These are phyloP conservation scores for Russula virescens DNA, from an alignment of 768 basidiomycete genomes.

Conservation along the genomic window DNA sequence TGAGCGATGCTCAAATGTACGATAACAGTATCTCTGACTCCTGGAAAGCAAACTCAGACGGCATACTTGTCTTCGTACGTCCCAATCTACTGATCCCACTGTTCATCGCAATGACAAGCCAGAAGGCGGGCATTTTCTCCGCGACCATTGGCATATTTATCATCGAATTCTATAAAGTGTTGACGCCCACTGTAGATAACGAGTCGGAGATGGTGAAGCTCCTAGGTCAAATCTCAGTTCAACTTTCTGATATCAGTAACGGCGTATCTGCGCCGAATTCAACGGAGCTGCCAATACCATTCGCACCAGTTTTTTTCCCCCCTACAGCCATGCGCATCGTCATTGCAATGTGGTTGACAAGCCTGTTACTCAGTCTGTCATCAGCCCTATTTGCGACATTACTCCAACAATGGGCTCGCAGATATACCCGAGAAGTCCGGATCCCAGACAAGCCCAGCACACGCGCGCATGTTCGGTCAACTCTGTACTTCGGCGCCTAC, in stretches of 20 bases:
- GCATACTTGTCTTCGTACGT: background rate
- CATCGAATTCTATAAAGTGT: too few species aligned
- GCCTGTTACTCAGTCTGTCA: constrained; percentile 14
- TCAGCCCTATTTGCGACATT: constrained; percentile 15
- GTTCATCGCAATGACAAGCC: too few species aligned
- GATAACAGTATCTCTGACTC: background rate
- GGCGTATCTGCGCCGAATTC: too few species aligned
- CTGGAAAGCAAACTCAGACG: background rate
- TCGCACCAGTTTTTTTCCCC: background rate
- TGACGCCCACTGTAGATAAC: too few species aligned
- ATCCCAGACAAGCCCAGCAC: background rate
- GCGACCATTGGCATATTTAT: too few species aligned
- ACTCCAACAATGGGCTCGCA: constrained; percentile 16
- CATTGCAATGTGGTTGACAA: constrained; percentile 16
- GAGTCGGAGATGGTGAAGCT: too few species aligned
- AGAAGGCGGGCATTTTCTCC: too few species aligned
- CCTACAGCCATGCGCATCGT: background rate
- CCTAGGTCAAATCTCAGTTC: constrained; percentile 1
- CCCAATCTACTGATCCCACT: too few species aligned
- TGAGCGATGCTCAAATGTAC: background rate
- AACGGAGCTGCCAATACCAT: too few species aligned
- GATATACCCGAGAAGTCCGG: constrained; percentile 1
- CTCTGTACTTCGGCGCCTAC: constrained; percentile 11
- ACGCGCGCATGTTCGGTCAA: constrained; percentile 10
- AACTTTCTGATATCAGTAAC: constrained; percentile 2